Evolutionary conservation across 768 basidiomycete genomes (phyloP), one percentile per base, ranked within the genome.

Genomic region (Cystofilobasidium ferigula): DNA sequence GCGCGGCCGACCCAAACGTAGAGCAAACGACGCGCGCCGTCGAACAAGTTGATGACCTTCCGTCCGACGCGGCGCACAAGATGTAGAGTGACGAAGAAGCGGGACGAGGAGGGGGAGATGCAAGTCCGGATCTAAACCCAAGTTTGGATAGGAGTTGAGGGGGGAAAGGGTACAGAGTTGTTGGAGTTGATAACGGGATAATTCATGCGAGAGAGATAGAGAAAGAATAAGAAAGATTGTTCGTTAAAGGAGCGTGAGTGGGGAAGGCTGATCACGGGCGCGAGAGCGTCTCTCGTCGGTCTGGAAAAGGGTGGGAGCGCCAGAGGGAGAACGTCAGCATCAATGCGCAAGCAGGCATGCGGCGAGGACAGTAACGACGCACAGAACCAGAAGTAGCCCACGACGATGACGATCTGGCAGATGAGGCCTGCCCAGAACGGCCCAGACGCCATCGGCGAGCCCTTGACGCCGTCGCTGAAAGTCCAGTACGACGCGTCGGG

Each of bases 401-500:
- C 30, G 62, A 63, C 67, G 47, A 68, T 68, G 62, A 63, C 45
- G 48, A 68, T 57, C 62, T 68, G 67, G 47, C 67, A 68, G 45
- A 68, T 36, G n/a, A 68, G 38, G 10, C 61, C 67, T 8, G 54
- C 67, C 67, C 67, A 68, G 67, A 68, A 68, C 13, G 67, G 61
- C 22, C 67, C 67, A 30, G 30, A 36, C 9, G 61, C 62, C 61
- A 68, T 63, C 12, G 67, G 67, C 34, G 67, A 68, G 47, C 61
- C 67, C 48, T 57, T 59, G 48, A 68, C 40, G 26, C 64, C 88
- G 9, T 85, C 78, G 26, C 80, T 79, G 74, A 90, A 88, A 74
- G 92, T 87, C 92, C 92, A 95, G 64, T 85, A 86, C 8, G 88
- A 88, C 2, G 88, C 83, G 75, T 94, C 86, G 20, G 92, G 92